These are phyloP conservation scores for Eremochloa ophiuroides DNA, from an alignment of 176 grass and related monocot genomes.

Conservation along the genomic window DNA sequence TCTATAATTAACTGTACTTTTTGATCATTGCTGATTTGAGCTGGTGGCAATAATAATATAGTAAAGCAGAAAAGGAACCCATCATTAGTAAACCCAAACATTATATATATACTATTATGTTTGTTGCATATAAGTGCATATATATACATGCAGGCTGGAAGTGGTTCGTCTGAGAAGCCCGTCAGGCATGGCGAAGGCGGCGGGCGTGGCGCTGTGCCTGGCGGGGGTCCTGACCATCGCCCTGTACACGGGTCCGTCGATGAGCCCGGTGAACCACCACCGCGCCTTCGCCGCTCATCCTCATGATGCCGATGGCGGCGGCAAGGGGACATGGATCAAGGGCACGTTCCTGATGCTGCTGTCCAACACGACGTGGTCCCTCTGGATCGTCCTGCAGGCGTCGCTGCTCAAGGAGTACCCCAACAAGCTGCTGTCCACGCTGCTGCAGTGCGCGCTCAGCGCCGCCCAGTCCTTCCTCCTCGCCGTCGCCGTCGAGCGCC, in stretches of 20 bases:
- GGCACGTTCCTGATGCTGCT: slow-evolving; percentile 55
- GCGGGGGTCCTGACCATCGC: slow-evolving; percentile 52
- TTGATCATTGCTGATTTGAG: too few species aligned
- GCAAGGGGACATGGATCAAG: slow-evolving; percentile 47
- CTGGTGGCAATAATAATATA: too few species aligned
- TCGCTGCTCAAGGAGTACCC: slow-evolving; percentile 72
- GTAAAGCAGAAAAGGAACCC: neutral
- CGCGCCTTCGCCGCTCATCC: neutral
- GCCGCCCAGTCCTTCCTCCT: slow-evolving; percentile 47
- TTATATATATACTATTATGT: neutral
- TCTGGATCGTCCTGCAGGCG: slow-evolving; percentile 70
- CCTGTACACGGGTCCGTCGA: slow-evolving; percentile 57
- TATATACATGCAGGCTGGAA: slow-evolving; percentile 37
- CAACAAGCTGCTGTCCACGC: slow-evolving; percentile 60
- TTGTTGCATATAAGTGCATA: too few species aligned
- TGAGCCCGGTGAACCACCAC: slow-evolving; percentile 53
- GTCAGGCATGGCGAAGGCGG: slow-evolving; percentile 39
- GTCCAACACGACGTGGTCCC: slow-evolving; percentile 43
- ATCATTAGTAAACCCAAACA: neutral
- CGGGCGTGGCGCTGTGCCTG: slow-evolving; percentile 44
- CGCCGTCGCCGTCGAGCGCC: slow-evolving; percentile 43
- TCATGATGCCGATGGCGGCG: neutral
- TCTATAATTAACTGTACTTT: too few species aligned
- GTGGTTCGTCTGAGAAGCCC: slow-evolving; percentile 29
- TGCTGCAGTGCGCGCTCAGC: slow-evolving; percentile 40